A percentile compares a stretch with the other conserved stretches of the same genome.
Conservation (phyloP, 805 yeast genomes). For the Wickerhamomyces alni region DNA sequence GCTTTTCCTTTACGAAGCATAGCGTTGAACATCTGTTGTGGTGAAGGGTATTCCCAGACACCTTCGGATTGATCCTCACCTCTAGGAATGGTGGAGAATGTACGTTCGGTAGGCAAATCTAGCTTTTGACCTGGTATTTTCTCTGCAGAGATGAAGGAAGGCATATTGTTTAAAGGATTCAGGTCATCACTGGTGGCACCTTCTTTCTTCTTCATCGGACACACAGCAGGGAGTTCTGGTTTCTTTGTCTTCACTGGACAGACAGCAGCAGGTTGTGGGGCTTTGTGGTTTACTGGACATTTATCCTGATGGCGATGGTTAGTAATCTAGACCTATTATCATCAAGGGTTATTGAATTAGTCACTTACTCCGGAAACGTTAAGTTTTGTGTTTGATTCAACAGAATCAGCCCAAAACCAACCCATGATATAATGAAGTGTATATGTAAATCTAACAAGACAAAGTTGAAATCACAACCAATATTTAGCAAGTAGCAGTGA, state of each 20-base stretch:
- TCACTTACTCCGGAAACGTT: neutral
- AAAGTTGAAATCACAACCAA: no score
- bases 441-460: no score
- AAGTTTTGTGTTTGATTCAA: neutral
- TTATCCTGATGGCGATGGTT: slow-evolving; percentile 10
- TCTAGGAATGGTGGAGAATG: slow-evolving; percentile 80
- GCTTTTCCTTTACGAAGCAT: slow-evolving; percentile 92
- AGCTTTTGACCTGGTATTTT: slow-evolving; percentile 76
- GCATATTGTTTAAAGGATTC: slow-evolving; percentile 90
- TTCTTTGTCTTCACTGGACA: slow-evolving; percentile 35
- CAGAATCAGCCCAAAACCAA: neutral
- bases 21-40: slow-evolving; percentile 98
- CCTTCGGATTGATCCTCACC: slow-evolving; percentile 63
- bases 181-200: slow-evolving; percentile 23
- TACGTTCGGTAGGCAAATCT: slow-evolving; percentile 76
- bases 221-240: slow-evolving; percentile 28
- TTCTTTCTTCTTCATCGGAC: slow-evolving; percentile 31
- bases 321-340: neutral
- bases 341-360: neutral
- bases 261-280: slow-evolving; percentile 19
- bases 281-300: slow-evolving; percentile 38
- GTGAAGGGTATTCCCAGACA: slow-evolving; percentile 98
- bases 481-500: no score
- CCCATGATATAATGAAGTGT: neutral
- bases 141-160: slow-evolving; percentile 56